Base-by-base conservation (phyloP, 2,329 filamentous ascomycete genomes). In the Purpureocillium takamizusanense region DNA sequence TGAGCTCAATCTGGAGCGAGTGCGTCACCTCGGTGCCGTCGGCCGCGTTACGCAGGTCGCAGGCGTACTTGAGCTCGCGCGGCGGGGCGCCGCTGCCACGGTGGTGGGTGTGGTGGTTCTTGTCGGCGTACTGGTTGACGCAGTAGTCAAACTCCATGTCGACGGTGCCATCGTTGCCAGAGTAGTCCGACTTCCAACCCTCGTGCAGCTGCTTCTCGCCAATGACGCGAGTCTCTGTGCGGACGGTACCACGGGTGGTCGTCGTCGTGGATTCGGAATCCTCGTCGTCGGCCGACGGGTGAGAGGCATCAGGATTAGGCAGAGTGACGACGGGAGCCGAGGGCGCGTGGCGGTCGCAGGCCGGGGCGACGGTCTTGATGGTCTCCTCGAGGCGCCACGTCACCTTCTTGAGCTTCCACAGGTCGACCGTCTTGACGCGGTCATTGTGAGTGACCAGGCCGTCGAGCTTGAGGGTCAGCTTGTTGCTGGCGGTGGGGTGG, bases 361-460 rank as follows among this genome's bases (percentile, higher is more conserved):
- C 84, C 2, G 84, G 81, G 0, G 86, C 86, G 30, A 90, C 70
- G 29, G 82, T 81, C 62, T 81, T 83, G 57, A 87, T 76, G 30
- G 80, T 83, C 69, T 98, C 90, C 55, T 95, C 89, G 38, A 98
- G 81, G 48, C 85, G 80, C 90, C 90, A 98, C 46, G 83, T 86
- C 47, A 95, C 74, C 62, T 94, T 92, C 60, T 89, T 86, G 23
- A 98, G 72, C 51, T 83, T 83, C 90, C 90, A 97, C 54, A 78
- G 74, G 56, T 79, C 76, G 44, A 92, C 75, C 7, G 80, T 89
- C 56, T 84, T 81, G 42, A 74, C 76, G 31, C 79, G 76, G 29
- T 72, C 61, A 58, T 86, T 86, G 47, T 66, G 65, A 47, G 78
- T 83, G 31, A 88, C 78, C 38, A 95, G 78, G n/a, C 90, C 90